Conservation (phyloP, 1,284 basidiomycete genomes). For the Apiotrichum sp. region DNA sequence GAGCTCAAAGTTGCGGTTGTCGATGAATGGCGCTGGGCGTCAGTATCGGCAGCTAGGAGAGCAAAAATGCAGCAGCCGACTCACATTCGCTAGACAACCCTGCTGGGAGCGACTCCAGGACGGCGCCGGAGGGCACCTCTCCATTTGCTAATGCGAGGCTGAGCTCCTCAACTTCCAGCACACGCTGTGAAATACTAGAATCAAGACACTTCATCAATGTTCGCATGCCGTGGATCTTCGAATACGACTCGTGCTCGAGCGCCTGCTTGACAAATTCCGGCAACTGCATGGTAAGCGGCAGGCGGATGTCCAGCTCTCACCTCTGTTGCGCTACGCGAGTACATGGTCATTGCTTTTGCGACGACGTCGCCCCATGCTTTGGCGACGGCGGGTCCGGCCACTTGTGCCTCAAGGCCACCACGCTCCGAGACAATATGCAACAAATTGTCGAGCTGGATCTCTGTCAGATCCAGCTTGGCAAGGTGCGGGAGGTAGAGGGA, state of each 20-base stretch:
- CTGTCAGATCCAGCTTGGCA: constrained; percentile 19
- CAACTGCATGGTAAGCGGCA: constrained; percentile 17
- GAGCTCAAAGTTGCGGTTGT: constrained; percentile 17
- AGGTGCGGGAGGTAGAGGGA: constrained; percentile 18
- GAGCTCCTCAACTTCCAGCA: constrained; percentile 23
- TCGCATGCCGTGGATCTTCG: constrained; percentile 25
- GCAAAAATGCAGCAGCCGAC: no score
- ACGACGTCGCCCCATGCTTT: constrained; percentile 18
- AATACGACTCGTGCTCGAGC: constrained; percentile 34
- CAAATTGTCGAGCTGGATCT: constrained; percentile 39
- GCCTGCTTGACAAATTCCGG: constrained; percentile 37
- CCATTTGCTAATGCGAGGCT: constrained; percentile 12
- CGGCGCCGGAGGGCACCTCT: background rate
- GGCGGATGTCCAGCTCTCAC: constrained; percentile 14
- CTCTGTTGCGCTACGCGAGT: constrained; percentile 23
- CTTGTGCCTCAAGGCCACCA: constrained; percentile 20
- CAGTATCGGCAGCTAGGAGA: no score
- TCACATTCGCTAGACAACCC: constrained; percentile 1
- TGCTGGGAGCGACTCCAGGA: constrained; percentile 1
- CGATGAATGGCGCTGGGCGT: constrained; percentile 4
- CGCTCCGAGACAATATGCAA: constrained; percentile 29
- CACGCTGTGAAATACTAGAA: constrained; percentile 18
- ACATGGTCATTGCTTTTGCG: constrained; percentile 27
- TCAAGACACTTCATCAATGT: constrained; percentile 19
- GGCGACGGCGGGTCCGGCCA: constrained; percentile 7